Evolutionary conservation across 2,329 filamentous ascomycete species (phyloP), one percentile per base, ranked within the genome.

Genomic region (Calonectria pauciramosa): DNA sequence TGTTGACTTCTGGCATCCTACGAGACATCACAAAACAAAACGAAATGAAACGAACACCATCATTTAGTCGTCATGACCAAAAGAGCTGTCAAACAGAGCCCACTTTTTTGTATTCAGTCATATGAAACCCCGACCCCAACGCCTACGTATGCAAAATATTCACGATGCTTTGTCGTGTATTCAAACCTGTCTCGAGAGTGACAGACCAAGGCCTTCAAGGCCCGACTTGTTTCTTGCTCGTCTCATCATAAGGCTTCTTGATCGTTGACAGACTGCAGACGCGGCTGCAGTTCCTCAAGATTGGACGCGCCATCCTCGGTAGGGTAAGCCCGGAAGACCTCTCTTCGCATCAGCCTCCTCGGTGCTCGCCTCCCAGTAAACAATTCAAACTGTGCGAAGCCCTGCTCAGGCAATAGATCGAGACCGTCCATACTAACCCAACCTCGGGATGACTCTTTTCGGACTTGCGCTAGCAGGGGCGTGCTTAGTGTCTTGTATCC

Each of bases 351-450:
- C 47, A 94, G 83, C 56, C 91, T 86, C 32, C 94, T 89, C 6
- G 84, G 84, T 0, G 84, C 84, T 64, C 83, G 75, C 10, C 83
- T 88, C 0, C 94, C 94, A 0, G 94, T 96, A 82, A 96, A 95
- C 3, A 96, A 85, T 84, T 96, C 94, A 80, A 96, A 96, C 80
- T 96, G 94, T 1, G 94, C 94, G 84, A 94, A 94, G 0, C 93
- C 94, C 82, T 96, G 94, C 82, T 96, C 94, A 0, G 93, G 93
- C 18, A 96, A 84, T 60, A 96, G 88, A 79, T 96, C 94, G 16
- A 96, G 86, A 0, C 94, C 94, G 80, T 96, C 93, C 83, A 96
- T 91, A 23, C 94, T 89, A 0, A 95, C 92, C 94, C 94, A 96
- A 51, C 94, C 89, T 76, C 89, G 86, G 70, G 91, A 86, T 26